These are phyloP conservation scores for Talaromyces sp. DNA, from an alignment of 2,329 filamentous ascomycete genomes.

Conservation along the genomic window DNA sequence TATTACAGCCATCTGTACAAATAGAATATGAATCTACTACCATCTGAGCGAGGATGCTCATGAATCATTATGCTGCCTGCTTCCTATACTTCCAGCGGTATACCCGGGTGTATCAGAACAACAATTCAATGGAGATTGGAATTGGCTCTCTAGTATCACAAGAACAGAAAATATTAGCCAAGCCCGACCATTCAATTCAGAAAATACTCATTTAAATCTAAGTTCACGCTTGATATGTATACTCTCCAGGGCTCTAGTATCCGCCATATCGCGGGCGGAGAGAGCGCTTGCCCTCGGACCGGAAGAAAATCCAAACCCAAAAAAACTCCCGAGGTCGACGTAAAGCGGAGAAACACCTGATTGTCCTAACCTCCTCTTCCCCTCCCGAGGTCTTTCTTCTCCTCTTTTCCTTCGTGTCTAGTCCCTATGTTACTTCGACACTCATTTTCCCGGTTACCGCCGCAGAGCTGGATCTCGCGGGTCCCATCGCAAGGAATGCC, in stretches of 20 bases:
- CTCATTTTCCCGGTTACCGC: conserved; percentile 40
- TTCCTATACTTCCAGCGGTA: background rate
- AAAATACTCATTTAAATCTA: background rate
- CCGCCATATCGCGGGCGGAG: background rate
- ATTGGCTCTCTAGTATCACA: background rate
- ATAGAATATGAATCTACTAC: conserved; percentile 28
- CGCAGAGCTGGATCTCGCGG: conserved; percentile 53
- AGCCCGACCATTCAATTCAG: background rate
- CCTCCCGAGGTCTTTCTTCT: conserved; percentile 3
- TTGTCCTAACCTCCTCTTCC: conserved; percentile 21
- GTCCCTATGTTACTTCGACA: conserved; percentile 49
- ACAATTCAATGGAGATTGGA: background rate
- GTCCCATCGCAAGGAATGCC: conserved; percentile 65
- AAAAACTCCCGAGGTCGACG: conserved; percentile 32
- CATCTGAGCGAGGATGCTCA: background rate
- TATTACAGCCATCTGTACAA: conserved; percentile 34
- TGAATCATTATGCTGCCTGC: background rate
- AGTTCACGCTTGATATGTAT: too few relatives aligned
- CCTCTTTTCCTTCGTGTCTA: conserved; percentile 23
- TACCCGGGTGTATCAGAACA: background rate
- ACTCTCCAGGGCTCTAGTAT: too few relatives aligned
- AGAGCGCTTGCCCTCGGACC: conserved; percentile 25
- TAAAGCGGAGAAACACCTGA: conserved; percentile 33
- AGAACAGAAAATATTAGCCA: too few relatives aligned
- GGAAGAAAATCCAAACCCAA: conserved; percentile 29